Base-by-base conservation (phyloP, 1,284 basidiomycete species). In the Rhodotorula glutinis region DNA sequence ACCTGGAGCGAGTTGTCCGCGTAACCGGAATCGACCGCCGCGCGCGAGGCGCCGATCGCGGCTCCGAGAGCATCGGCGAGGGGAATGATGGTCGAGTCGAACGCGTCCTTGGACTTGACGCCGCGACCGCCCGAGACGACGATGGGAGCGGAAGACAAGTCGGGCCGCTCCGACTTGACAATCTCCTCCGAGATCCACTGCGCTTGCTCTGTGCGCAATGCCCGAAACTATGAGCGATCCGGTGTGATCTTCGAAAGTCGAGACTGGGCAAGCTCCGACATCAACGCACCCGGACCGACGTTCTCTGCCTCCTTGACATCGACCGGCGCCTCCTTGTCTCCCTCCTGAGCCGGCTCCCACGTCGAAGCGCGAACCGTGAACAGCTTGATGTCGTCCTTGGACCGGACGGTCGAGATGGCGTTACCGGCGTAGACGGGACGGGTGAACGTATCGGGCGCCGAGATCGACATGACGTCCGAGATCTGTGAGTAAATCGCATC, bases 361-460 rank as follows among this genome's bases (percentile, higher is more conserved):
- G 93, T 91, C 4, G 95, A 97, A n/a, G 89, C 87, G 70, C 96
- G 87, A 52, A 98, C 91, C 38, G 96, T 98, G 80, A 98, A 90
- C 78, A 99, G 87, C 79, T 97, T 98, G 82, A 95, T 81, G 58
- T 85, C 84, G 78, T 93, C 82, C 69, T 77, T 79, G 43, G 85
- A 90, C 73, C 88, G 88, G 74, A 99, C 87, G 55, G 93, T 97
- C 43, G 93, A 85, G 71, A 98, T 92, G 56, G 96, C 96, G 79
- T 98, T 98, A 58, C 96, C 96, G 58, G 96, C 96, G 77, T 99
- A 99, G 78, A 98, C 96, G 54, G 92, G 93, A 54, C 95, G 89
- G 14, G 90, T 86, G 80, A 96, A 98, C 86, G 78, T 85, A 77
- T 88, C 87, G 58, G 87, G 86, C 3, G 82, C 76, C 76, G 96